Conservation (phyloP, 805 yeast genomes). For the Vanderwaltozyma yarrowii region DNA sequence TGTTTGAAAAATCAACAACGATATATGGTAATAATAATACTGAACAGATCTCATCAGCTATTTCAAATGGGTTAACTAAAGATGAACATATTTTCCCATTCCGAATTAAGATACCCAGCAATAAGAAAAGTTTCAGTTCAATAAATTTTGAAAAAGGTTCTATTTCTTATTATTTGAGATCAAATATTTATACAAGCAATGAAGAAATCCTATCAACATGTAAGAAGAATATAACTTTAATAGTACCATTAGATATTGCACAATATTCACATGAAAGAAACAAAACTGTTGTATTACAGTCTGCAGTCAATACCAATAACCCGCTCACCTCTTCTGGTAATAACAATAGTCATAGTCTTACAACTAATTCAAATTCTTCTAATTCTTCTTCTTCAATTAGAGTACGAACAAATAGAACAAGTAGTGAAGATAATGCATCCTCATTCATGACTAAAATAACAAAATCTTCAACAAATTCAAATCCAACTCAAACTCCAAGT, state of each 20-base stretch:
- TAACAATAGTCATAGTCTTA: constrained; percentile 13
- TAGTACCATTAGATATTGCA: constrained; percentile 69
- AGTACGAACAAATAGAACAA: neutral
- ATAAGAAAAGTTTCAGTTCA: constrained; percentile 58
- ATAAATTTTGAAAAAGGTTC: constrained; percentile 82
- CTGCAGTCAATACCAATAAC: no score
- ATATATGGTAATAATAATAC: constrained; percentile 40
- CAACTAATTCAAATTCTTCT: neutral
- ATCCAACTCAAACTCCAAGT: constrained; percentile 4
- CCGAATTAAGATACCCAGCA: constrained; percentile 62
- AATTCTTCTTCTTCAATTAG: neutral
- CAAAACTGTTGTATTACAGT: constrained; percentile 51
- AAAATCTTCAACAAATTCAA: constrained; percentile 14
- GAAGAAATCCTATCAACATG: constrained; percentile 31
- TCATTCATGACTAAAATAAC: constrained; percentile 20
- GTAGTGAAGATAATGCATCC: constrained; percentile 10
- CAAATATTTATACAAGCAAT: constrained; percentile 15
- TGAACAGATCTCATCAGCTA: neutral
- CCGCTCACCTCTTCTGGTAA: constrained; percentile 9
- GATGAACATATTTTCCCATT: constrained; percentile 90
- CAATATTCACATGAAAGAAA: constrained; percentile 56
- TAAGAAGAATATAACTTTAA: constrained; percentile 47
- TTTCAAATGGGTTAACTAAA: constrained; percentile 42
- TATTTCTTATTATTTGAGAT: constrained; percentile 46
- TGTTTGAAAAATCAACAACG: constrained; percentile 50